Base-by-base conservation (phyloP, 2,329 filamentous ascomycete species). In the Thielaviopsis punctulata region DNA sequence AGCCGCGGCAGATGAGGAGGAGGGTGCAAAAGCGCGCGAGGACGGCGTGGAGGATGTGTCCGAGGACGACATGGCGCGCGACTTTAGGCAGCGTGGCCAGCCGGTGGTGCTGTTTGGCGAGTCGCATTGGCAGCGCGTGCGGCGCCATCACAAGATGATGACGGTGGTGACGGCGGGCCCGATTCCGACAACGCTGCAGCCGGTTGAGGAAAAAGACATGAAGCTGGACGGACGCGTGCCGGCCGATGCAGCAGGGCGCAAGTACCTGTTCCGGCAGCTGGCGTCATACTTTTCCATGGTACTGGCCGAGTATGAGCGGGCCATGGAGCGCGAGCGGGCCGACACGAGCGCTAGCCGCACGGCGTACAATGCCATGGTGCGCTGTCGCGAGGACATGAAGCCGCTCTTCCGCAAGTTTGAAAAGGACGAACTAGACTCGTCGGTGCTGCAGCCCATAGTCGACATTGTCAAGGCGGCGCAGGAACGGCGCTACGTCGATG, bases 221-320 rank as follows among this genome's bases (percentile, higher is more conserved):
- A 90, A 89, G 65, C 79, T 96, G 22, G 70, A 78, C 1, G 71
- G 73, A 15, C 72, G 70, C 44, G 68, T 86, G 9, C 76, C 77
- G 1, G 72, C 69, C 59, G 84, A 89, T 59, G 69, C 69, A 19
- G 77, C 80, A 41, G 84, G 72, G 0, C 77, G 80, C 45, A 69
- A 75, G 45, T 88, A 84, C 65, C 70, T 98, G 41, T 90, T 84
- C 69, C 76, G 90, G 10, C 90, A 98, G 66, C 73, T 98, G 52
- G 86, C 85, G 19, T 92, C 86, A 48, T 98, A 95, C 70, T 96
- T 98, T 69, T 93, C 86, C 51, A 87, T 98, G 80, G 79, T 98
- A n/a, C 71, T 98, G 54, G 77, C 74, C 45, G 90, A 93, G 65
- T 98, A 93, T 83, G 79, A 89, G 60, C 63, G 69, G 41, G 88